phyloP scores from a whole-genome alignment of 225 moss, liverwort and hornwort species.

The Bryoerythrophyllum caledonicum region DNA sequence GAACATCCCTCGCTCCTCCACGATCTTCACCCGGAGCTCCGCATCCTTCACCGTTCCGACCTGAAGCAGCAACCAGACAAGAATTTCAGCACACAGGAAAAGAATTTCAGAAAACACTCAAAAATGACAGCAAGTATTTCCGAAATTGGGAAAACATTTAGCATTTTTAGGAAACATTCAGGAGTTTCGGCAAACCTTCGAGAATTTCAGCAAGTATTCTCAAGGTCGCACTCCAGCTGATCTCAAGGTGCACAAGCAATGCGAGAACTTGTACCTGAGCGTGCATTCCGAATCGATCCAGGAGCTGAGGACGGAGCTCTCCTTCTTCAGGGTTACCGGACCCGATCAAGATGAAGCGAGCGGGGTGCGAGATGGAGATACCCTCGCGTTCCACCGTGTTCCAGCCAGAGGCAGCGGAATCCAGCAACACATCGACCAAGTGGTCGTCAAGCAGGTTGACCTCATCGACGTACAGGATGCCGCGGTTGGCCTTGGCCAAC shows the following conservation, averaged over 20 bases:
- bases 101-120: too few species aligned
- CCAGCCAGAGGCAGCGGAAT: slow-evolving; percentile 88
- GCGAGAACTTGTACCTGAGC: slow-evolving; percentile 54
- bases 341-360: slow-evolving; percentile 80
- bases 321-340: slow-evolving; percentile 88
- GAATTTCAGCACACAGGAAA: neutral
- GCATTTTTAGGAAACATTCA: neutral
- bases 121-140: too few species aligned
- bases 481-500: slow-evolving; percentile 81
- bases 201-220: neutral
- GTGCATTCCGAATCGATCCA: slow-evolving; percentile 89
- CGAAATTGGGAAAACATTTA: too few species aligned
- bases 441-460: slow-evolving; percentile 86
- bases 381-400: slow-evolving; percentile 91
- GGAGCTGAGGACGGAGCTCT: slow-evolving; percentile 74
- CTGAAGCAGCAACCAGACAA: slow-evolving; percentile 27
- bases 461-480: slow-evolving; percentile 85
- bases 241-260: neutral
- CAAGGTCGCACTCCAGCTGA: neutral
- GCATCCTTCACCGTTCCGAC: slow-evolving; percentile 81
- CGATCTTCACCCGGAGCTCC: slow-evolving; percentile 80
- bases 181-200: neutral
- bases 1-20: slow-evolving; percentile 79
- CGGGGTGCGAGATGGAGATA: slow-evolving; percentile 83
- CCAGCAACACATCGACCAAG: slow-evolving; percentile 80